Conservation (phyloP, 2,329 filamentous ascomycete species). For the Fusarium tuaranense region DNA sequence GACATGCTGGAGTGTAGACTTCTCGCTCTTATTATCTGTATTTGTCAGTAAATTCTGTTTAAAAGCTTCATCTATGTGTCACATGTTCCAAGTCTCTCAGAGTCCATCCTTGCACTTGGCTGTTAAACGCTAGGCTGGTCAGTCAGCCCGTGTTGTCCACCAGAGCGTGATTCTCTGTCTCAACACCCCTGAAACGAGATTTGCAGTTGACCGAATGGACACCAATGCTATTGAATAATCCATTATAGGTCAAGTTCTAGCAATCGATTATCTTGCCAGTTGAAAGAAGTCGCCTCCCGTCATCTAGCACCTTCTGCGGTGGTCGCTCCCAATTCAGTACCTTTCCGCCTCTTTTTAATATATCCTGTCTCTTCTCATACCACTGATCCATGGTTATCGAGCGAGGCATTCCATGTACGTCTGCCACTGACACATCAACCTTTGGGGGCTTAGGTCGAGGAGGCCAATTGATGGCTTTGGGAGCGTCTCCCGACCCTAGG, state of each 20-base stretch:
- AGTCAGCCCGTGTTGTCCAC: no score
- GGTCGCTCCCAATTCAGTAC: slow-evolving; percentile 43
- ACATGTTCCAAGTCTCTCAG: neutral
- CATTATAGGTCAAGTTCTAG: neutral
- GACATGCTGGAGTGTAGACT: neutral
- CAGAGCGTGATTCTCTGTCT: rapidly evolving
- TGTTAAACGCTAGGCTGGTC: neutral
- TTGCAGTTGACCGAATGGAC: neutral
- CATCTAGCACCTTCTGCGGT: slow-evolving; percentile 24
- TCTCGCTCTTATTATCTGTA: neutral
- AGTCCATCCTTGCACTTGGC: neutral
- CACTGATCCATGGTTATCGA: slow-evolving; percentile 7
- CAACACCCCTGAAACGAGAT: neutral
- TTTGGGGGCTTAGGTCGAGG: slow-evolving; percentile 20
- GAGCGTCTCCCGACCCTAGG: neutral
- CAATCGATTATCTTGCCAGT: slow-evolving; percentile 21
- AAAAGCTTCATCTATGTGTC: neutral
- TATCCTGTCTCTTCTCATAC: slow-evolving; percentile 28
- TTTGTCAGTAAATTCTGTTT: neutral
- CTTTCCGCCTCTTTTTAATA: slow-evolving; percentile 26
- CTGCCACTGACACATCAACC: neutral
- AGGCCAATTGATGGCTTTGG: slow-evolving; percentile 35
- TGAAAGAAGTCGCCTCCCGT: slow-evolving; percentile 13
- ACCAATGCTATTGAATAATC: neutral
- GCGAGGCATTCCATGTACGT: neutral